These are phyloP conservation scores for Sphaerulina populicola DNA, from an alignment of 2,329 filamentous ascomycete species.

Conservation along the genomic window DNA sequence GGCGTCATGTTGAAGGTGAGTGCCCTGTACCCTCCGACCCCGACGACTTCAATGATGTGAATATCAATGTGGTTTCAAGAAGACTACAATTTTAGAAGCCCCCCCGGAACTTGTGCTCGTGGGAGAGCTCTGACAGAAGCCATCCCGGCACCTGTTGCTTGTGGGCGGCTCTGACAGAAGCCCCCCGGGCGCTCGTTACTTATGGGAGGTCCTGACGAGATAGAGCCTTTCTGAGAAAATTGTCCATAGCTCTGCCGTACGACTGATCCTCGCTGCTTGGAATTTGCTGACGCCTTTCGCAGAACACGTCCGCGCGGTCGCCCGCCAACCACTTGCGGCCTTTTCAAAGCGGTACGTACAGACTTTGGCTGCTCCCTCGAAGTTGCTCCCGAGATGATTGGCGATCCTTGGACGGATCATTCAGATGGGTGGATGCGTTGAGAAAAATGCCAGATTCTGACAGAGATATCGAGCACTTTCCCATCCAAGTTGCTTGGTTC, in stretches of 20 bases:
- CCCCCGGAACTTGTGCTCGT: not conserved
- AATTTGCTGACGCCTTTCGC: not conserved
- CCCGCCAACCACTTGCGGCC: not conserved
- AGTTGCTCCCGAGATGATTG: not conserved
- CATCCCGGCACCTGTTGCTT: not conserved
- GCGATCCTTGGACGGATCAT: not conserved
- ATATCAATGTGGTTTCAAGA: not conserved
- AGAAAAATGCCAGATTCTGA: not conserved
- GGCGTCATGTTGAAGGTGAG: not conserved
- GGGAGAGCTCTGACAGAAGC: not conserved
- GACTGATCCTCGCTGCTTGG: not conserved
- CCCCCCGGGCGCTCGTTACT: not conserved
- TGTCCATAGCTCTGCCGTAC: not conserved
- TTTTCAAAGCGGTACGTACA: not conserved
- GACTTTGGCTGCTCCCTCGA: not conserved
- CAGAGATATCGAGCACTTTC: not conserved
- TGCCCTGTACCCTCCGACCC: not conserved
- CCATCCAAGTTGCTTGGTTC: not conserved
- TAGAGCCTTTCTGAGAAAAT: not conserved
- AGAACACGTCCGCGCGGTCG: not conserved
- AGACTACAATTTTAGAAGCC: not conserved
- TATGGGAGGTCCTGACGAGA: not conserved
- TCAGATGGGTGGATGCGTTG: not conserved
- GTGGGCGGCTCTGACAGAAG: not conserved
- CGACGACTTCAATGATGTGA: not conserved